Base-by-base conservation (phyloP, 768 basidiomycete genomes). In the Rossbeevera mucosa region DNA sequence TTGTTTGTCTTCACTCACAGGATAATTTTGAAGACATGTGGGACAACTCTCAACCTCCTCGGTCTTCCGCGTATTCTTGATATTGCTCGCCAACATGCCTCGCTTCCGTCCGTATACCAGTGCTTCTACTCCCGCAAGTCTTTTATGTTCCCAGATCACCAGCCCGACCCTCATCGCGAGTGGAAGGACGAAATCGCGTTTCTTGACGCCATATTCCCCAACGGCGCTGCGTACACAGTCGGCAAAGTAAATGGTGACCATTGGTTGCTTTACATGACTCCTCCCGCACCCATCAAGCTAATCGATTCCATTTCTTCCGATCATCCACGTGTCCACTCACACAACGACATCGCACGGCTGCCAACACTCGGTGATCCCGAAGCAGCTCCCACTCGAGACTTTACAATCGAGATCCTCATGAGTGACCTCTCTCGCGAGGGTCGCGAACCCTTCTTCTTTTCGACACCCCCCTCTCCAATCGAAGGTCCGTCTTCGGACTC, bases 81-180 rank as follows among this genome's bases (percentile, higher is more conserved):
- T 62, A 95, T 98, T 64, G 96, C 96, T 2, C 76, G 81, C 30
- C 73, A 76, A 7, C 73, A 86, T 33, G 88, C 86, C 11, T 76
- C 79, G 46, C 71, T 92, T 54, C 74, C 74, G 22, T 76, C 79
- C 29, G 91, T 97, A 28, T 82, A 92, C 70, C 83, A 92, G 55
- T 93, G 90, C 71, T 99, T 98, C 77, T 99, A 98, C 74, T 96
- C 94, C 38, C 86, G 95, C 60, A 99, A 98, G 72, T 88, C 89
- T 7, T 99, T 98, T 81, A 97, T 98, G 89, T 99, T 97, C 71
- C 96, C 96, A 7, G 96, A 99, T 69, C 83, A 90, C 21, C 96
- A 99, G 66, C 74, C 75, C 20, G 94, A 93, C 4, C 94, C 94
- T 14, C 96, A 99, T 72, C 78, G 83, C 51, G 90, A 93, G 63